phyloP scores from a whole-genome alignment of 2,329 filamentous ascomycete species.

The Pyricularia pennisetigena region DNA sequence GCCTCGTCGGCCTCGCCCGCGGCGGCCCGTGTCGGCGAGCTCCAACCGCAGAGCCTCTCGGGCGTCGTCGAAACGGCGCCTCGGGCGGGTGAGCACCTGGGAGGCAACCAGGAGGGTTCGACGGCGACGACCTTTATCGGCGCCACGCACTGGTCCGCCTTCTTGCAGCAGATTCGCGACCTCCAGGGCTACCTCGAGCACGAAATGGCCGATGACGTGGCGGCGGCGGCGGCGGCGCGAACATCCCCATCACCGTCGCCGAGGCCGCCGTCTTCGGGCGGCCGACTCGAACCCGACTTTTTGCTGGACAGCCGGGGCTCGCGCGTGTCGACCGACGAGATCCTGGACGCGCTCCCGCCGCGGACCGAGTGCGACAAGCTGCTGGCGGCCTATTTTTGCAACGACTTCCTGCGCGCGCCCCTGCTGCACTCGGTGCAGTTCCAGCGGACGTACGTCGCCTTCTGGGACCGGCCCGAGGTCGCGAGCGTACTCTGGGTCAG shows the following conservation, averaged over 20 bases:
- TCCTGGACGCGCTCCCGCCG: constrained; percentile 37
- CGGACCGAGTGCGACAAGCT: constrained; percentile 36
- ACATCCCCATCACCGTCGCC: constrained; percentile 11
- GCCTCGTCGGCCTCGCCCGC: neutral
- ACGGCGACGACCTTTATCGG: constrained; percentile 40
- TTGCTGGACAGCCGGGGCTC: constrained; percentile 17
- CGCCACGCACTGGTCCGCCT: constrained; percentile 50
- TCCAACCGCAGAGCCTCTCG: neutral
- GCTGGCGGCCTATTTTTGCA: constrained; percentile 42
- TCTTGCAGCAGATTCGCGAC: constrained; percentile 52
- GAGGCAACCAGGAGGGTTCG: constrained; percentile 21
- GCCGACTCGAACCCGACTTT: constrained; percentile 29
- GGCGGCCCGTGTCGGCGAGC: constrained; percentile 22
- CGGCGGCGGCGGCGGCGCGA: constrained; percentile 16
- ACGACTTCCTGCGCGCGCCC: constrained; percentile 40
- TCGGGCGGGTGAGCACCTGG: constrained; percentile 10
- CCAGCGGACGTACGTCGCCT: constrained; percentile 34
- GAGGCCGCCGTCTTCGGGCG: constrained; percentile 13
- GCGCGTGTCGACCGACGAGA: constrained; percentile 31
- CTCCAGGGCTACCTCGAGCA: constrained; percentile 45
- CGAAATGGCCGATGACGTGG: constrained; percentile 19
- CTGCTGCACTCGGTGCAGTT: constrained; percentile 35
- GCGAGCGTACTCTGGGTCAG: constrained; percentile 38
- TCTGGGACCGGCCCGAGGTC: constrained; percentile 30
- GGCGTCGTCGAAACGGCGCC: constrained; percentile 10